Conservation (phyloP, 805 yeast species). For the Hanseniaspora hatyaiensis region DNA sequence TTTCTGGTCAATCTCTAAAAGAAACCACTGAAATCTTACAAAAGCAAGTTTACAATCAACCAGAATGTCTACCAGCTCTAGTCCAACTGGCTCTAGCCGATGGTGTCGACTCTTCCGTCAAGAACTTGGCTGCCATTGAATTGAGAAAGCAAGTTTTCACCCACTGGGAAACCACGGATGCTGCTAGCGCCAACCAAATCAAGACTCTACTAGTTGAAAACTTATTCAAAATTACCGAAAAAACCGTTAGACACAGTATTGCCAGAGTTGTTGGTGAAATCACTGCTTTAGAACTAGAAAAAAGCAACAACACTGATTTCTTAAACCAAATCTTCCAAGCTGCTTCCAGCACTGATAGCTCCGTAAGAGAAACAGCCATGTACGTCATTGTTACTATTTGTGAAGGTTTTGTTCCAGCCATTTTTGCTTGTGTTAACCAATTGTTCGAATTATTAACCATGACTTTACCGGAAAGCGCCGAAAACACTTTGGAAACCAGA, state of each 20-base stretch:
- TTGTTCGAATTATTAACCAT: conserved; percentile 59
- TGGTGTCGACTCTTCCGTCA: conserved; percentile 36
- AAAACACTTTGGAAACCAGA: conserved; percentile 58
- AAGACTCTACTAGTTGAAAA: conserved; percentile 56
- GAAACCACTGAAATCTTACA: conserved; percentile 67
- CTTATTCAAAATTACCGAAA: conserved; percentile 52
- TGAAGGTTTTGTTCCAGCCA: conserved; percentile 53
- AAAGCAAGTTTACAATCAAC: conserved; percentile 59
- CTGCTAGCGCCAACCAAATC: conserved; percentile 44
- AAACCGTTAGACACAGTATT: conserved; percentile 70
- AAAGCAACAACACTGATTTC: conserved; percentile 62
- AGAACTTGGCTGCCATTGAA: conserved; percentile 90
- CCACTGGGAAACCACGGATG: conserved; percentile 50
- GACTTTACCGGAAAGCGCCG: conserved; percentile 47
- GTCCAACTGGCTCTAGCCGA: conserved; percentile 68
- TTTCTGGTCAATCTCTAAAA: conserved; percentile 66
- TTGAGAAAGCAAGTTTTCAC: conserved; percentile 68
- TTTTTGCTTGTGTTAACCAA: conserved; percentile 49
- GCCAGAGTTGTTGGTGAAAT: conserved; percentile 84
- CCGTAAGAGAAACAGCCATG: conserved; percentile 67
- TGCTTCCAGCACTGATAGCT: conserved; percentile 40
- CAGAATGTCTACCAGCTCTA: conserved; percentile 67
- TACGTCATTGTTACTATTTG: conserved; percentile 66
- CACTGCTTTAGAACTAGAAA: conserved; percentile 62
- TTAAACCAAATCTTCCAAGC: conserved; percentile 60